Conservation (phyloP, 179 eudicot species). For the Beta macrorhiza region DNA sequence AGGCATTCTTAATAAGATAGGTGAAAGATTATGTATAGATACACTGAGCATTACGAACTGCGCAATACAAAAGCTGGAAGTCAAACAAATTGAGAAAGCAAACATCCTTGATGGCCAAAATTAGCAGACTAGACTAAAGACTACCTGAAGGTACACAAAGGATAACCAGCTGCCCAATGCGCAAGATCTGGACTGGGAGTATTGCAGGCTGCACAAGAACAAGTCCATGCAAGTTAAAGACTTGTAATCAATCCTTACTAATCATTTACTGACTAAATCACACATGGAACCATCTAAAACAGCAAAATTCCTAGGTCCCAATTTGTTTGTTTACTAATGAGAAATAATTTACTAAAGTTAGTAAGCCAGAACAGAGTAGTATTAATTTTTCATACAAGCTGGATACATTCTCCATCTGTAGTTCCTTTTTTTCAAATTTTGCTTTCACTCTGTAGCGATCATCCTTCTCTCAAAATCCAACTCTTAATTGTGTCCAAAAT, state of each 20-base stretch:
- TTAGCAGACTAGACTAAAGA: slow-evolving; percentile 10
- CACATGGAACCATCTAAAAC: not conserved
- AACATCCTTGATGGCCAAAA: not conserved
- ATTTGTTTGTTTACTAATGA: not conserved
- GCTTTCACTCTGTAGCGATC: not conserved
- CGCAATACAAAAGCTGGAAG: not conserved
- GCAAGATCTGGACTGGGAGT: slow-evolving; percentile 88
- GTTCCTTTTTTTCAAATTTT: not conserved
- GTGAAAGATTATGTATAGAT: not conserved
- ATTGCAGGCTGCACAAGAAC: slow-evolving; percentile 78
- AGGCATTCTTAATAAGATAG: not conserved
- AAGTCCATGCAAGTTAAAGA: slow-evolving; percentile 14
- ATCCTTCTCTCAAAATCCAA: not conserved
- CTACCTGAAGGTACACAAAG: slow-evolving; percentile 96
- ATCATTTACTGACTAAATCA: not conserved
- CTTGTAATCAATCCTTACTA: slow-evolving; percentile 10
- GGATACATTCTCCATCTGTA: no score
- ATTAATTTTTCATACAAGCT: not conserved
- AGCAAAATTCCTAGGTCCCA: slow-evolving; percentile 9
- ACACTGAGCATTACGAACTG: not conserved
- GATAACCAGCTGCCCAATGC: slow-evolving; percentile 84
- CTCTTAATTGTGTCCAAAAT: not conserved
- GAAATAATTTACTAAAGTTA: not conserved
- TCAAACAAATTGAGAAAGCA: not conserved
- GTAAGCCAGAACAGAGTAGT: not conserved